These are phyloP conservation scores for Neurospora sp. DNA, from an alignment of 2,329 filamentous ascomycete species.

Conservation along the genomic window DNA sequence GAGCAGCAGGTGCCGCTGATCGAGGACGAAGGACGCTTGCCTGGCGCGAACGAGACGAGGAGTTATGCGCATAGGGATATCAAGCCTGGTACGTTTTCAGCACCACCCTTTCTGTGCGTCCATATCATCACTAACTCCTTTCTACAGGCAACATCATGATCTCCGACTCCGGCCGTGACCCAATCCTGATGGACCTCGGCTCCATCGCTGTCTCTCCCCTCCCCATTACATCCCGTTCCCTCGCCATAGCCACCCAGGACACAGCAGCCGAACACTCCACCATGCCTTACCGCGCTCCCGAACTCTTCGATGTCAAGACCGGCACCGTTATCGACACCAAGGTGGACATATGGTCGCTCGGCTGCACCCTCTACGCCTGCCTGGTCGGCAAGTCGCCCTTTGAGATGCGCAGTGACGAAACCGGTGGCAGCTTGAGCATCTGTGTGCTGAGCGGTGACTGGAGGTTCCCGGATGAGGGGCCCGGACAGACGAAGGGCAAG, in stretches of 20 bases:
- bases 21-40: conserved; percentile 63
- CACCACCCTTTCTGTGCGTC: neutral
- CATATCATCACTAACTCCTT: conserved; percentile 2
- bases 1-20: conserved; percentile 77
- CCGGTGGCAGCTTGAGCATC: conserved; percentile 83
- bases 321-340: conserved; percentile 88
- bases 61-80: conserved; percentile 95
- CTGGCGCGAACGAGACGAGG: conserved; percentile 44
- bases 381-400: conserved; percentile 95
- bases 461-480: conserved; percentile 86
- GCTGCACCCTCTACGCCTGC: conserved; percentile 95
- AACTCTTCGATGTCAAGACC: conserved; percentile 96
- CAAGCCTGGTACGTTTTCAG: conserved; percentile 64
- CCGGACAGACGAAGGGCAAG: conserved; percentile 39
- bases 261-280: conserved; percentile 92
- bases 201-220: conserved; percentile 82
- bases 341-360: conserved; percentile 95
- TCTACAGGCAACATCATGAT: conserved; percentile 88
- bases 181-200: conserved; percentile 95
- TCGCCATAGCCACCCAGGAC: conserved; percentile 89
- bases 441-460: conserved; percentile 92
- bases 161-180: conserved; percentile 74
- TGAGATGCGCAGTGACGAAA: conserved; percentile 91
- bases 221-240: conserved; percentile 78
- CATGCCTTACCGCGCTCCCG: conserved; percentile 96